phyloP scores from a whole-genome alignment of 1,284 basidiomycete species.

The Tremellales sp. region DNA sequence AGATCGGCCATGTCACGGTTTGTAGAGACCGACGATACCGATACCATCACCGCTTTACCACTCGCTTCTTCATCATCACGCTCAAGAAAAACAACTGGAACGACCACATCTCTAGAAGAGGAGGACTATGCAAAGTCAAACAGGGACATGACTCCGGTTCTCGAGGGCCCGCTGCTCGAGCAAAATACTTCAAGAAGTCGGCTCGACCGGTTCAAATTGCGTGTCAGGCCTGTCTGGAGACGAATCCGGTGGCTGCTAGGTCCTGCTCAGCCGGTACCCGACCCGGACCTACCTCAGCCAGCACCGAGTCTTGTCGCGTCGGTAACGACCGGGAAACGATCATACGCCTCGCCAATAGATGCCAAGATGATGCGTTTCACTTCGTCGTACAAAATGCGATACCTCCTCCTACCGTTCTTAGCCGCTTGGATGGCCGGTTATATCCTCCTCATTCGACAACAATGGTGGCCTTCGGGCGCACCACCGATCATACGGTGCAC shows the following conservation, averaged over 20 bases:
- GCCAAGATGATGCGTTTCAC: not conserved
- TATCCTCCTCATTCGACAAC: slow-evolving; percentile 35
- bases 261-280: not conserved
- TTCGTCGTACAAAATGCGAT: not conserved
- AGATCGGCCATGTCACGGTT: not conserved
- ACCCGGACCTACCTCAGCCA: not conserved
- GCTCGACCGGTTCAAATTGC: not conserved
- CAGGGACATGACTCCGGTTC: too few species aligned
- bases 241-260: not conserved
- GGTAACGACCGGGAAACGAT: not conserved
- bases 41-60: not conserved
- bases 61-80: not conserved
- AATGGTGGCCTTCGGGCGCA: slow-evolving; percentile 28
- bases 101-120: not conserved
- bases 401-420: slow-evolving; percentile 15
- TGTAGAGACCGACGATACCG: not conserved
- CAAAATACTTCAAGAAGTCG: too few species aligned
- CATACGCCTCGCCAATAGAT: not conserved
- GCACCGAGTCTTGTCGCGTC: not conserved
- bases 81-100: not conserved
- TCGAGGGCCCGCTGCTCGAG: too few species aligned
- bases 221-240: not conserved
- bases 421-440: slow-evolving; percentile 28
- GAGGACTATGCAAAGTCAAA: not conserved
- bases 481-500: slow-evolving; percentile 30